Conservation (phyloP, 768 basidiomycete genomes). For the Arthromyces matolae region DNA sequence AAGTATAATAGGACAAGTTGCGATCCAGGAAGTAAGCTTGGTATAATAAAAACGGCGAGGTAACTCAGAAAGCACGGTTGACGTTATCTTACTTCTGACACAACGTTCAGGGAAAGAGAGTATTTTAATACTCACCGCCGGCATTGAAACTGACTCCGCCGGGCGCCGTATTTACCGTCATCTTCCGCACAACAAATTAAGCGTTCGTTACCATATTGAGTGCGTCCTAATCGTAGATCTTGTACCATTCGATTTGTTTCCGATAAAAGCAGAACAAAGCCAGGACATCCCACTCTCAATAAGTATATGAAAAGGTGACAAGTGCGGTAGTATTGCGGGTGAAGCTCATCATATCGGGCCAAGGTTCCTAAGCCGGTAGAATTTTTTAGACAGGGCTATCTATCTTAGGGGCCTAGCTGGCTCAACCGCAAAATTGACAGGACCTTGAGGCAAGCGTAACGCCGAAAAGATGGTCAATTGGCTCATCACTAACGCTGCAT, state of each 20-base stretch:
- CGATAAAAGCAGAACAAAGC: background rate
- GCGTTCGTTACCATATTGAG: constrained; percentile 4
- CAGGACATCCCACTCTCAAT: background rate
- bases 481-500: background rate
- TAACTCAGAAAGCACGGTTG: too few species aligned
- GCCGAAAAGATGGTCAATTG: background rate
- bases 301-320: background rate
- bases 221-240: background rate
- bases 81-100: background rate
- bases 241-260: background rate
- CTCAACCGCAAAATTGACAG: constrained; percentile 2
- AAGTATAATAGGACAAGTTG: too few species aligned
- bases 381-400: too few species aligned
- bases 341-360: background rate
- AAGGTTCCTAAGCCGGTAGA: background rate
- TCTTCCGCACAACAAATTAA: background rate
- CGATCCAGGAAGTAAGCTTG: too few species aligned
- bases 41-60: too few species aligned
- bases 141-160: constrained; percentile 8
- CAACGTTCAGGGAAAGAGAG: background rate
- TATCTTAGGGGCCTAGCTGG: background rate
- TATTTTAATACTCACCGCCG: constrained; percentile 2
- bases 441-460: constrained; percentile 3
- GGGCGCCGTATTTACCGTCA: constrained; percentile 6
- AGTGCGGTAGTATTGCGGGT: constrained; percentile 10